Evolutionary conservation across 352 stramenopile genomes (phyloP).

Genomic region (Globisporangium solare): DNA sequence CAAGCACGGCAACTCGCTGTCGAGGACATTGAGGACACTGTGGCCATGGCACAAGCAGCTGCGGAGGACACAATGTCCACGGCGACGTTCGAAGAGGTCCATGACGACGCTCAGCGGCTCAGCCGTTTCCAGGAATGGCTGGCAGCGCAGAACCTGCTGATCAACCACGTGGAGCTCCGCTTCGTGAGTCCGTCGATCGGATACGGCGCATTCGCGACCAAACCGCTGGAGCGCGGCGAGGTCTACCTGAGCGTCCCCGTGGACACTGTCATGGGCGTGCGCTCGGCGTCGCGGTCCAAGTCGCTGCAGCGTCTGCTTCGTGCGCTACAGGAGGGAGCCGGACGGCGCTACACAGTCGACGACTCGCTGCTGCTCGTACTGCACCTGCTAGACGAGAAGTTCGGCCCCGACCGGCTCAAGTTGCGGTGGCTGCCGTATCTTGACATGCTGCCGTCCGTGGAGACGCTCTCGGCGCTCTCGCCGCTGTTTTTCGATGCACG

Average conservation of each 20-base stretch:
- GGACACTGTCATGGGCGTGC: constrained; percentile 59
- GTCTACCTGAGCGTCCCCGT: constrained; percentile 81
- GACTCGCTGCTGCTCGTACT: constrained; percentile 63
- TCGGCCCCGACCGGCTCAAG: constrained; percentile 30
- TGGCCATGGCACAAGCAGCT: background rate
- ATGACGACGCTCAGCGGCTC: constrained; percentile 10
- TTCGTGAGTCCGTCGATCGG: constrained; percentile 49
- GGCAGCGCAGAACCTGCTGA: constrained; percentile 19
- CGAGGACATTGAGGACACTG: background rate
- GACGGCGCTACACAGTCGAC: constrained; percentile 18
- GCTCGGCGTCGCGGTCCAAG: constrained; percentile 43
- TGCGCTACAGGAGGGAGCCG: constrained; percentile 4
- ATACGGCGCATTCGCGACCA: constrained; percentile 61
- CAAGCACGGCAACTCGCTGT: background rate
- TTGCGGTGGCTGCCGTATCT: constrained; percentile 86
- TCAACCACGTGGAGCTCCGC: constrained; percentile 53
- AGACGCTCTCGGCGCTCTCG: constrained; percentile 21
- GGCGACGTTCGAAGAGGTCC: background rate
- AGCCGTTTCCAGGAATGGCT: constrained; percentile 50
- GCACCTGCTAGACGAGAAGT: constrained; percentile 82
- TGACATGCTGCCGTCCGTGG: constrained; percentile 57
- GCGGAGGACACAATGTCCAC: background rate
- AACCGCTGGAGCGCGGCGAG: constrained; percentile 44
- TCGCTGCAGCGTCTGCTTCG: constrained; percentile 33
- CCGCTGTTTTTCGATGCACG: constrained; percentile 46